Conservation (phyloP, 2,329 filamentous ascomycete genomes). For the Fusarium sp. region DNA sequence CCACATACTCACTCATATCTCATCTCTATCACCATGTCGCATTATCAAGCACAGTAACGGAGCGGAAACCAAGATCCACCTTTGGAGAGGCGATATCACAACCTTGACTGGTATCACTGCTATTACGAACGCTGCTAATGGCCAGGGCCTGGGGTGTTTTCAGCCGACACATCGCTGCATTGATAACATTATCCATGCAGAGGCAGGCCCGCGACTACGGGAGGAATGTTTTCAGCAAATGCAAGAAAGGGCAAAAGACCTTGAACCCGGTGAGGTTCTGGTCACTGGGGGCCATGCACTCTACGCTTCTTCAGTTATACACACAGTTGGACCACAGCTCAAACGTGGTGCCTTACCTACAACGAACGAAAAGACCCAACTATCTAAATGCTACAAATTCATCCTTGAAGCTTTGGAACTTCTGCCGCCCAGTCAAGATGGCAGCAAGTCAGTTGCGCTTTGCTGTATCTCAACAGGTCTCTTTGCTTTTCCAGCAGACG, state of each 20-base stretch:
- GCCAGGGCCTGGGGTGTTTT: slow-evolving; percentile 41
- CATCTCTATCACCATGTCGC: neutral
- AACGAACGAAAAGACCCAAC: neutral
- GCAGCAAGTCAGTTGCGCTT: slow-evolving; percentile 29
- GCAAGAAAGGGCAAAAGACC: neutral
- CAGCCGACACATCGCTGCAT: slow-evolving; percentile 44
- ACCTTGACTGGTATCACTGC: slow-evolving; percentile 29
- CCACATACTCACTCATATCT: slow-evolving; percentile 4
- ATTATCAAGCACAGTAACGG: neutral
- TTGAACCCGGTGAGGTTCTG: slow-evolving; percentile 29
- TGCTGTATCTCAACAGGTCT: slow-evolving; percentile 44
- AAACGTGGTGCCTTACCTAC: slow-evolving; percentile 12
- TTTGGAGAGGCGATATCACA: slow-evolving; percentile 45
- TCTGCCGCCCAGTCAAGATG: neutral
- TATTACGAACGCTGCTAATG: slow-evolving; percentile 44
- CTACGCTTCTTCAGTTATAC: slow-evolving; percentile 24
- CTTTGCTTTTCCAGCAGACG: slow-evolving; percentile 38
- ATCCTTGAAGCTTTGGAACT: slow-evolving; percentile 23
- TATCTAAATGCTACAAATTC: slow-evolving; percentile 30
- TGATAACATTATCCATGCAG: slow-evolving; percentile 44
- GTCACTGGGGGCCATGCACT: slow-evolving; percentile 31
- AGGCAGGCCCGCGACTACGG: slow-evolving; percentile 39
- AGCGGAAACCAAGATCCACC: slow-evolving; percentile 1
- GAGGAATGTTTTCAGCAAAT: slow-evolving; percentile 38
- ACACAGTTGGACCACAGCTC: slow-evolving; percentile 39